A percentile compares a stretch with the other conserved stretches of the same genome.
Conservation (phyloP, 108 stramenopile species). For the Cyclotella sp. region DNA sequence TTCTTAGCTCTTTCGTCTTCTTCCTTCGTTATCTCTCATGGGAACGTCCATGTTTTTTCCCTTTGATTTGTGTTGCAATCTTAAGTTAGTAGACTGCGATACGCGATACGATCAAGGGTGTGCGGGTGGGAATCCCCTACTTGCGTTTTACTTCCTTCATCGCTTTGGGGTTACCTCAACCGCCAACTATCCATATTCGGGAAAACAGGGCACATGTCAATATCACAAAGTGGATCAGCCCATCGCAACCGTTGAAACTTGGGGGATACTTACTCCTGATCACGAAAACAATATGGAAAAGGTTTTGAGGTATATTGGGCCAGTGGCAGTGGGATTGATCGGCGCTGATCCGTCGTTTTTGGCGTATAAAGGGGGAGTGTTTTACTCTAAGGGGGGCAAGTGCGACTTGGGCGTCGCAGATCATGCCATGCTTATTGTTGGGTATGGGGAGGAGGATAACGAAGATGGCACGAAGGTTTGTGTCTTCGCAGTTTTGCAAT, state of each 20-base stretch:
- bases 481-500: too few species aligned
- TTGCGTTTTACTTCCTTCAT: conserved; percentile 89
- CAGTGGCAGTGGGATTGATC: conserved; percentile 77
- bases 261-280: conserved; percentile 74
- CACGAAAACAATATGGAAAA: conserved; percentile 74
- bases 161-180: conserved; percentile 65
- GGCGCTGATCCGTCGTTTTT: conserved; percentile 73
- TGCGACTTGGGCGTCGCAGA: conserved; percentile 66
- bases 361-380: conserved; percentile 71
- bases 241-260: conserved; percentile 71
- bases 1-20: too few species aligned
- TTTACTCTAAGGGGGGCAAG: conserved; percentile 36
- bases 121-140: conserved; percentile 90
- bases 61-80: too few species aligned
- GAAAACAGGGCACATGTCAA: conserved; percentile 45
- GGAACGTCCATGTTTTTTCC: too few species aligned
- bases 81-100: conserved; percentile 87
- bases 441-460: conserved; percentile 59
- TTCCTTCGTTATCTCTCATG: too few species aligned
- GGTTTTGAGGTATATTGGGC: conserved; percentile 77
- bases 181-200: conserved; percentile 72
- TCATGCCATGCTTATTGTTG: conserved; percentile 75
- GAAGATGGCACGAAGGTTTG: conserved; percentile 33
- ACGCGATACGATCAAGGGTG: conserved; percentile 85
- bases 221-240: conserved; percentile 48